These are phyloP conservation scores for Ophiosphaerella narmari DNA, from an alignment of 2,329 filamentous ascomycete species.

Conservation along the genomic window DNA sequence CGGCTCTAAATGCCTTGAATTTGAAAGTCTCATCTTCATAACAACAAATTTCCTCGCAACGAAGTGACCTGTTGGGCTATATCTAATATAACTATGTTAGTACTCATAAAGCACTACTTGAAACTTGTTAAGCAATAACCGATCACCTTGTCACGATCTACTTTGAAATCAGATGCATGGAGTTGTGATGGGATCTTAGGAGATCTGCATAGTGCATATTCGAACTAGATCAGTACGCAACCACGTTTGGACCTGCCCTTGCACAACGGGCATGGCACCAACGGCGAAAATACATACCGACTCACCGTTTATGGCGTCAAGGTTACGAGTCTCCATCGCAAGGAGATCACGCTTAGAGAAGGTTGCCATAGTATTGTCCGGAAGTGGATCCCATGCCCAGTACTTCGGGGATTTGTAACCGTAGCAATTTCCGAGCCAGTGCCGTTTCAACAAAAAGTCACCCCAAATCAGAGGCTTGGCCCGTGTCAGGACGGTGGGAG, in stretches of 20 bases:
- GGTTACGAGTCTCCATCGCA: constrained; percentile 7
- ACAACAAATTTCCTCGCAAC: no score
- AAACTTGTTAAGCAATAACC: no score
- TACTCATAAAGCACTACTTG: no score
- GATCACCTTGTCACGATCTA: no score
- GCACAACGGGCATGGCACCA: background rate
- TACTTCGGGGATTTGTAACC: constrained; percentile 26
- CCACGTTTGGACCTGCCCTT: background rate
- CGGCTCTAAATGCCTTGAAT: no score
- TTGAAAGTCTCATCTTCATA: no score
- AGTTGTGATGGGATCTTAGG: no score
- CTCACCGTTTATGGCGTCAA: constrained; percentile 16
- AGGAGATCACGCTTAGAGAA: constrained; percentile 1
- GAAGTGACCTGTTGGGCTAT: no score
- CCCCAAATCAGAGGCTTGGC: background rate
- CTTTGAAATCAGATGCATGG: no score
- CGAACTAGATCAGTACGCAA: background rate
- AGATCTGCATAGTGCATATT: background rate
- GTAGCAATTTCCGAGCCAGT: constrained; percentile 6
- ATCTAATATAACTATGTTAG: no score
- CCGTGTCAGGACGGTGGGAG: background rate
- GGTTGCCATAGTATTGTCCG: constrained; percentile 14
- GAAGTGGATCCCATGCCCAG: constrained; percentile 15
- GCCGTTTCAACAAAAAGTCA: background rate
- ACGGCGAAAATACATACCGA: constrained; percentile 23